phyloP scores from a whole-genome alignment of 1,284 basidiomycete species.

The Rhodotorula sp. region DNA sequence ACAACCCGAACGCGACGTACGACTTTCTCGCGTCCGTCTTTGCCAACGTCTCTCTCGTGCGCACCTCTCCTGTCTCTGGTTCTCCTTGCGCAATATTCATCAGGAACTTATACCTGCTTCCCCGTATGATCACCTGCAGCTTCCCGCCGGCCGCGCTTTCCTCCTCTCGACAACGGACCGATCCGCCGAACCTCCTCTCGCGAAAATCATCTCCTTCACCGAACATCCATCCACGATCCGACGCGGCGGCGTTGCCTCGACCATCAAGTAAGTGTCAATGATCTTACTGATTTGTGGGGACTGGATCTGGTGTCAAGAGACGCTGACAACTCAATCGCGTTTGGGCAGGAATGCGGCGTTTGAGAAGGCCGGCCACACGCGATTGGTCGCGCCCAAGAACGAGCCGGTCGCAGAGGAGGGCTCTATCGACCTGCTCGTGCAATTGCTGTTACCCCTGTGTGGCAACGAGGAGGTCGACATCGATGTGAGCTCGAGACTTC shows the following conservation, averaged over 20 bases:
- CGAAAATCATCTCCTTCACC: constrained; percentile 78
- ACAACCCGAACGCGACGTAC: constrained; percentile 53
- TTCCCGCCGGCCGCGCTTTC: constrained; percentile 63
- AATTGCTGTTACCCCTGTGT: constrained; percentile 83
- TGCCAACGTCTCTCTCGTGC: constrained; percentile 78
- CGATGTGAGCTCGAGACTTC: constrained; percentile 59
- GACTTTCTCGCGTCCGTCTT: constrained; percentile 90
- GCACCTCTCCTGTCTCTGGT: constrained; percentile 29
- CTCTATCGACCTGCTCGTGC: constrained; percentile 70
- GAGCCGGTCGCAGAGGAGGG: constrained; percentile 36
- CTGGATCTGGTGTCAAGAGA: background rate
- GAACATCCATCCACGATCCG: constrained; percentile 82
- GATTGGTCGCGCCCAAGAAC: constrained; percentile 63
- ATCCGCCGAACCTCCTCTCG: constrained; percentile 68
- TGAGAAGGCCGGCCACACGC: constrained; percentile 63
- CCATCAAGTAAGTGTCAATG: constrained; percentile 66
- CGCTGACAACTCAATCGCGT: background rate
- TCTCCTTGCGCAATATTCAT: background rate
- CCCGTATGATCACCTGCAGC: too few relatives aligned
- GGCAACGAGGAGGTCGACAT: constrained; percentile 85
- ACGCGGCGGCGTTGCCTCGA: constrained; percentile 77
- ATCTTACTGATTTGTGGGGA: constrained; percentile 31
- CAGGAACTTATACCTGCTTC: background rate
- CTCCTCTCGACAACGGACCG: constrained; percentile 61
- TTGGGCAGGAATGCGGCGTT: constrained; percentile 71